Evolutionary conservation across 306 rosid genomes (phyloP).

Genomic region (Cucurbita pepo): DNA sequence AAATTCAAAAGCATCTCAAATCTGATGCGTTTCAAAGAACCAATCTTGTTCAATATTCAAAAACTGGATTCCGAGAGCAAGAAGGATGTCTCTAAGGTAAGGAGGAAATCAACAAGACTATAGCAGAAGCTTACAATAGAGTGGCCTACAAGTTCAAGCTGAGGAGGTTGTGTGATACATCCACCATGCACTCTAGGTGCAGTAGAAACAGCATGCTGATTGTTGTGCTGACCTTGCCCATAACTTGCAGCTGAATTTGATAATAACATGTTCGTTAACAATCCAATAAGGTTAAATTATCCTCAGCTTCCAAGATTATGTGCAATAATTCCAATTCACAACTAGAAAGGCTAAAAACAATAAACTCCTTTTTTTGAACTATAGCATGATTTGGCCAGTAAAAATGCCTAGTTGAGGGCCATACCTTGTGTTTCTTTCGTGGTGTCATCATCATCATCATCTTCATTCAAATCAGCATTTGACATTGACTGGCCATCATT

Average conservation of each 20-base stretch:
- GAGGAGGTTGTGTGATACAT: conserved; percentile 46
- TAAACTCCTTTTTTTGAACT: too few species aligned
- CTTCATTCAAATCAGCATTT: conserved; percentile 56
- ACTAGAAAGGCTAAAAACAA: too few species aligned
- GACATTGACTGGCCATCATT: conserved; percentile 65
- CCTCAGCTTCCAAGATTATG: too few species aligned
- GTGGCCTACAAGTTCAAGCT: conserved; percentile 93
- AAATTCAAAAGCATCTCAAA: conserved; percentile 8
- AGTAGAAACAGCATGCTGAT: conserved; percentile 34
- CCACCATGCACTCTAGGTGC: conserved; percentile 40
- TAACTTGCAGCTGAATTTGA: conserved; percentile 26
- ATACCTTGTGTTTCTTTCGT: conserved; percentile 26
- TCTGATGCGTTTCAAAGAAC: not conserved
- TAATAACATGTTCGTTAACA: not conserved
- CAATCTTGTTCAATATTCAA: not conserved
- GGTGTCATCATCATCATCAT: conserved; percentile 47
- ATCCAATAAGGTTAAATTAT: not conserved
- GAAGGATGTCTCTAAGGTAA: not conserved
- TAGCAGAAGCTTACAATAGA: conserved; percentile 50
- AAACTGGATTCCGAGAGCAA: not conserved
- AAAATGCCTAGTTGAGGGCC: not conserved
- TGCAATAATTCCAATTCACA: too few species aligned
- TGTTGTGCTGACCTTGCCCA: conserved; percentile 39
- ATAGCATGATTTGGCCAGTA: too few species aligned
- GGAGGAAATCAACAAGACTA: conserved; percentile 1